Percentiles rank a stretch among this genome's conserved stretches.
These are phyloP conservation scores for Xanthoconium separans DNA, from an alignment of 1,284 basidiomycete genomes.

Conservation along the genomic window DNA sequence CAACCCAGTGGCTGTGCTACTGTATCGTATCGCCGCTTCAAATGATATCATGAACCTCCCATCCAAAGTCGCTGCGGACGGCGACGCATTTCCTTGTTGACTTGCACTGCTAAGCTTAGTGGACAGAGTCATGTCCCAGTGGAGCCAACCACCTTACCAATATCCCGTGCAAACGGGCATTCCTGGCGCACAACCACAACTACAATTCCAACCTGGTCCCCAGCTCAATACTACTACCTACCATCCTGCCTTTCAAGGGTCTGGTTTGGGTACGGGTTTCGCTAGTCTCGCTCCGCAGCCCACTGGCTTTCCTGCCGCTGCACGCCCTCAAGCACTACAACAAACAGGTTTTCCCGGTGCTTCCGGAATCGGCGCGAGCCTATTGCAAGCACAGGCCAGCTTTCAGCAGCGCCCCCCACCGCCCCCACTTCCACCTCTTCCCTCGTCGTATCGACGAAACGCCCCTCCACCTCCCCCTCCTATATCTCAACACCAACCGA, in stretches of 20 bases:
- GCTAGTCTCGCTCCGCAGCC: slow-evolving; percentile 40
- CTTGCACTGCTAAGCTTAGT: too few relatives aligned
- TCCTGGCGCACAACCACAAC: slow-evolving; percentile 44
- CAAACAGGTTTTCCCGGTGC: slow-evolving; percentile 47
- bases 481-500: slow-evolving; percentile 42
- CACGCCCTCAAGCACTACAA: slow-evolving; percentile 33
- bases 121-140: slow-evolving; percentile 54
- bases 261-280: slow-evolving; percentile 23
- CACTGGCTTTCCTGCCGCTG: slow-evolving; percentile 38
- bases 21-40: too few relatives aligned
- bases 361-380: too few relatives aligned
- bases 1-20: too few relatives aligned
- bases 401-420: slow-evolving; percentile 51
- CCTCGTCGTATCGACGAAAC: slow-evolving; percentile 62
- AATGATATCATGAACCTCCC: too few relatives aligned
- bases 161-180: slow-evolving; percentile 63
- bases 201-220: slow-evolving; percentile 42
- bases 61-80: too few relatives aligned
- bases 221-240: slow-evolving; percentile 29
- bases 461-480: slow-evolving; percentile 40
- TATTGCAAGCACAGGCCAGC: slow-evolving; percentile 27
- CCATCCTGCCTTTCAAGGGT: slow-evolving; percentile 35
- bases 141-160: slow-evolving; percentile 61
- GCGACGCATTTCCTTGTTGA: too few relatives aligned
- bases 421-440: slow-evolving; percentile 59